phyloP scores from a whole-genome alignment of 2,329 filamentous ascomycete species.

The Talaromyces piceae region DNA sequence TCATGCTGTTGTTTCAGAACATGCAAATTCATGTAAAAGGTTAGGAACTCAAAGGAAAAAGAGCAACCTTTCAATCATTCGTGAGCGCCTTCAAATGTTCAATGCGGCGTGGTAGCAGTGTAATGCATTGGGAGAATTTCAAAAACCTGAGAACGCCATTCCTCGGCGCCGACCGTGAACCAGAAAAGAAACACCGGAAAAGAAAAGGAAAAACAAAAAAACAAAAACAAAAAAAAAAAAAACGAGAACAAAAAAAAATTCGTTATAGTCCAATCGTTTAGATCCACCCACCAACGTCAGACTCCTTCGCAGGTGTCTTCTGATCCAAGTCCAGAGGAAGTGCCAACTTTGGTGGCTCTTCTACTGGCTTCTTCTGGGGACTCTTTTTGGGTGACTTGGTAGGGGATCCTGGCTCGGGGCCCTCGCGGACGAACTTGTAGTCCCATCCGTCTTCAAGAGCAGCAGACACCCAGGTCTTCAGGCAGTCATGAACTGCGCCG shows the following conservation, averaged over 20 bases:
- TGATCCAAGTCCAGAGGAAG: constrained; percentile 30
- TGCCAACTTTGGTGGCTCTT: constrained; percentile 55
- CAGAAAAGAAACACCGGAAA: too few relatives aligned
- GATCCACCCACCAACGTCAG: constrained; percentile 32
- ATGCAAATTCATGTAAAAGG: constrained; percentile 7
- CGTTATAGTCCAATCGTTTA: constrained; percentile 17
- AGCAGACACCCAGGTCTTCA: constrained; percentile 84
- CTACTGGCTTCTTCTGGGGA: constrained; percentile 38
- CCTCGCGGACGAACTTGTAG: constrained; percentile 63
- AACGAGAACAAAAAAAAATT: constrained; percentile 5
- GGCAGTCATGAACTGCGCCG: constrained; percentile 76
- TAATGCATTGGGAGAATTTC: constrained; percentile 6
- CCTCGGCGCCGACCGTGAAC: constrained; percentile 9
- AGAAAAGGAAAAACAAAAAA: too few relatives aligned
- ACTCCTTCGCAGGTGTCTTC: constrained; percentile 13
- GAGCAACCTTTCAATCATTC: background rate
- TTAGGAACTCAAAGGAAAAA: background rate
- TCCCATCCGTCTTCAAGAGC: constrained; percentile 85
- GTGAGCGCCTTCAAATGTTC: background rate
- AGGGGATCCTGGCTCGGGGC: constrained; percentile 34
- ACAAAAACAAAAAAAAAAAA: constrained; percentile 12
- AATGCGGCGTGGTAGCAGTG: background rate
- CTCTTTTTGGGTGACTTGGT: constrained; percentile 43
- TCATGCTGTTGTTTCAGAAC: constrained; percentile 9
- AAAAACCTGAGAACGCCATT: constrained; percentile 8